Conservation (phyloP, 805 yeast genomes). For the Sugiyamaella boreocaroliniensis region DNA sequence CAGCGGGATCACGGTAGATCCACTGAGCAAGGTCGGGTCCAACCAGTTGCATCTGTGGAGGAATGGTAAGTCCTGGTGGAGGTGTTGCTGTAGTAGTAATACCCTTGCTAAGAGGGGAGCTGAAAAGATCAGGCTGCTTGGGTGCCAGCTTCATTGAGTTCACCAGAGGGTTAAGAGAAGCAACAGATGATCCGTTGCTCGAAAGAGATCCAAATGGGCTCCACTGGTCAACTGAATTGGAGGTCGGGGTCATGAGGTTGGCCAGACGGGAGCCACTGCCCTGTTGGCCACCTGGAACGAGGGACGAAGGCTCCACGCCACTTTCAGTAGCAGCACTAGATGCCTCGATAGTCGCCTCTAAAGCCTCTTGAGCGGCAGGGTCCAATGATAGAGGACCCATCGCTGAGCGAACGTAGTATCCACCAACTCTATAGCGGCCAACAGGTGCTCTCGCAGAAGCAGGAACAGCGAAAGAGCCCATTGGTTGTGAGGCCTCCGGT, state of each 20-base stretch:
- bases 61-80: conserved; percentile 16
- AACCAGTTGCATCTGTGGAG: conserved; percentile 15
- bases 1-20: conserved; percentile 67
- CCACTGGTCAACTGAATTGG: background rate
- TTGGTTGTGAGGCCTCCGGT: background rate
- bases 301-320: background rate
- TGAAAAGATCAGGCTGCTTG: background rate
- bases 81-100: conserved; percentile 7
- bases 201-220: background rate
- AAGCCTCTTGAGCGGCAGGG: background rate
- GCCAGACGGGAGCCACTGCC: background rate
- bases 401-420: background rate
- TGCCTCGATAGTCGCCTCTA: background rate
- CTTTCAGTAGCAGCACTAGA: background rate
- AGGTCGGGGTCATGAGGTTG: background rate
- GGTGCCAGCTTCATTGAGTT: background rate
- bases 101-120: background rate
- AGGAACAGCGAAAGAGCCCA: background rate
- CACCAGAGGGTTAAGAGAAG: background rate
- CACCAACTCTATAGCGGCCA: background rate
- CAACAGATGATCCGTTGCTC: background rate
- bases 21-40: conserved; percentile 48
- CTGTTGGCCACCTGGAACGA: background rate
- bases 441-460: background rate
- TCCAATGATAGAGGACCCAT: background rate